Evolutionary conservation across 2,329 filamentous ascomycete species (phyloP), one percentile per base, ranked within the genome.

Genomic region (Onygena corvina): DNA sequence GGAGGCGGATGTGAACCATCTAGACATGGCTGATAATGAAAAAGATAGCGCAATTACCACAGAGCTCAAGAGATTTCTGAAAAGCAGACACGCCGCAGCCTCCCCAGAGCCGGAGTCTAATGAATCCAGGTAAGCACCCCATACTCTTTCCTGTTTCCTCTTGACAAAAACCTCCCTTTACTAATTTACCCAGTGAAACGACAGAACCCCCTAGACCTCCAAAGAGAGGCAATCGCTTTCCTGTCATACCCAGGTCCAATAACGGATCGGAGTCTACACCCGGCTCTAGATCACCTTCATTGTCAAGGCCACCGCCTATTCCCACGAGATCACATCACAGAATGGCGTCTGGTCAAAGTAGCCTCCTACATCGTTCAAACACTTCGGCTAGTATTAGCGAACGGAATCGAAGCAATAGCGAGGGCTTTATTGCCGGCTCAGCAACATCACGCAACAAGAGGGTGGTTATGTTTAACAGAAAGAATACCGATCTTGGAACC

Each of bases 261-360:
- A 47, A 84, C 61, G 82, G 83, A 12, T 75, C 79, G 45, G 86
- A 92, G 18, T 66, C 65, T 50, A 69, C 82, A 2, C 69, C 76
- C 30, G 80, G 83, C 56, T 70, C 79, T 36, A 79, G 80, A 54
- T 90, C 84, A 3, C 85, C 84, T 11, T 80, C 75, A 31, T 67
- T 77, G 8, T 70, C 73, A 16, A 77, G 83, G 29, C 75, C 84
- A 23, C 86, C 89, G 2, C 84, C 85, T 0, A 85, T 94, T 52
- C 87, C 87, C 0, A 77, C 78, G 3, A 77, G 84, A 52, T 92
- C 87, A 2, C 88, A 94, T 63, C 86, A 86, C 57, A 80, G 89
- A 25, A 67, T 71, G 49, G 63, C 67, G 2, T 73, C 70, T 2
- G 68, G 67, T 20, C 69, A 71, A 49, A 59, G 60, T 21, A 54